Conservation (phyloP, 148 eudicot species). For the Nyssa sinensis region DNA sequence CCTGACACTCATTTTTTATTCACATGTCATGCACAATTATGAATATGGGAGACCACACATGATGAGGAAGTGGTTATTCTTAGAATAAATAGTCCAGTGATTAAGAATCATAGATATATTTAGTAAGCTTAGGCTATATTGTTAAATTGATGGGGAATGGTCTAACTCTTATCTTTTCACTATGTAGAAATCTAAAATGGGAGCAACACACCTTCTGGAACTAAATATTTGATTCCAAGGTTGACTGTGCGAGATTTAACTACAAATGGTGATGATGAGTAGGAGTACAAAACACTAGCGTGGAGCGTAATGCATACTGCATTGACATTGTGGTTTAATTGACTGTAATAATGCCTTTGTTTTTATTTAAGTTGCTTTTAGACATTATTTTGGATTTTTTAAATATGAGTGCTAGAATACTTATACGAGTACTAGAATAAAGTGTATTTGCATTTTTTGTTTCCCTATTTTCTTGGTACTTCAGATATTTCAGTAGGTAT, state of each 20-base stretch:
- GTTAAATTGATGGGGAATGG: background rate
- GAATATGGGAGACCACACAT: too few relatives aligned
- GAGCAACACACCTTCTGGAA: background rate
- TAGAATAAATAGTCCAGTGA: background rate
- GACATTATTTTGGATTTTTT: background rate
- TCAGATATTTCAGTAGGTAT: background rate
- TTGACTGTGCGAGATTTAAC: background rate
- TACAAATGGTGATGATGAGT: background rate
- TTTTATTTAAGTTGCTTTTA: background rate
- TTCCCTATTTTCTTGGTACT: background rate
- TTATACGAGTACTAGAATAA: too few relatives aligned
- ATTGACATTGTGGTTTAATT: background rate
- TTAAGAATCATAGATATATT: background rate
- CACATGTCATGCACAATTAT: too few relatives aligned
- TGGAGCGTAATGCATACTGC: background rate
- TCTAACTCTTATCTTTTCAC: background rate
- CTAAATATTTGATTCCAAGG: background rate
- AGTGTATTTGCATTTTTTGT: background rate
- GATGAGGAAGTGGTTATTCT: constrained; percentile 5
- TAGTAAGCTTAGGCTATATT: background rate
- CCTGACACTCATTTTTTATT: background rate
- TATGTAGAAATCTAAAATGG: background rate
- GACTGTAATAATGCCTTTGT: background rate
- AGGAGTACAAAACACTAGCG: too few relatives aligned
- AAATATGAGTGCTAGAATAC: too few relatives aligned